Base-by-base conservation (phyloP, 1,139 yeast species). In the Kodamaea suecica region DNA sequence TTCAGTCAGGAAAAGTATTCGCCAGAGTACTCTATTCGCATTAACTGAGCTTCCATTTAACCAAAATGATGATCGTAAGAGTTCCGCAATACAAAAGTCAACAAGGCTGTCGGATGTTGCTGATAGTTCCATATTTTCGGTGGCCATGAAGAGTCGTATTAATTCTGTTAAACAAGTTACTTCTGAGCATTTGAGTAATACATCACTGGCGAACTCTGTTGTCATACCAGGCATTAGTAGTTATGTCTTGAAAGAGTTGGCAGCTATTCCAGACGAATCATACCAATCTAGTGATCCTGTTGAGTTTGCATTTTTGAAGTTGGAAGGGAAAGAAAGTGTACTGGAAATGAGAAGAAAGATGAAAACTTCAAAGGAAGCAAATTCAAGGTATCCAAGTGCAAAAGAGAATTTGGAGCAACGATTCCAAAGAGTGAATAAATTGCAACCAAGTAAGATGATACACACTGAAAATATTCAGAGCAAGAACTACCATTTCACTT, bases 181-280 rank as follows among this genome's bases (percentile, higher is more conserved):
- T n/a, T 34, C 41, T 3, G 34, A 37, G 5, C 35, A 34, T 12
- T 21, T 36, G 10, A 51, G 53, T 30, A 40, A 39, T 17, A 37
- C 40, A 21, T 50, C 59, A 1, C 52, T 65, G 1, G 49, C 54
- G 23, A 57, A 58, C 34, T 67, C 73, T 1, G 70, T 57, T 37
- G 75, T 63, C 5, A 77, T 76, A 40, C 83, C 84, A 0, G 88
- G 87, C 3, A 75, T 81, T 31, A 76, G 83, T 38, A 71, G 70
- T 36, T 68, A 68, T 35, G 82, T 79, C 2, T 73, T 84, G 33
- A 80, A 79, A 32, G 86, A 80, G 49, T 67, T 85, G 35, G 90
- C 92, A 1, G 82, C 83, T 2, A 80, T 87, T 31, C 90, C 95
- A 0, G 95, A 87, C 53, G 90, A 82, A 39, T 66, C 81, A 1